Evolutionary conservation across 2,329 filamentous ascomycete species (phyloP).

Genomic region (Xylariales sp.): DNA sequence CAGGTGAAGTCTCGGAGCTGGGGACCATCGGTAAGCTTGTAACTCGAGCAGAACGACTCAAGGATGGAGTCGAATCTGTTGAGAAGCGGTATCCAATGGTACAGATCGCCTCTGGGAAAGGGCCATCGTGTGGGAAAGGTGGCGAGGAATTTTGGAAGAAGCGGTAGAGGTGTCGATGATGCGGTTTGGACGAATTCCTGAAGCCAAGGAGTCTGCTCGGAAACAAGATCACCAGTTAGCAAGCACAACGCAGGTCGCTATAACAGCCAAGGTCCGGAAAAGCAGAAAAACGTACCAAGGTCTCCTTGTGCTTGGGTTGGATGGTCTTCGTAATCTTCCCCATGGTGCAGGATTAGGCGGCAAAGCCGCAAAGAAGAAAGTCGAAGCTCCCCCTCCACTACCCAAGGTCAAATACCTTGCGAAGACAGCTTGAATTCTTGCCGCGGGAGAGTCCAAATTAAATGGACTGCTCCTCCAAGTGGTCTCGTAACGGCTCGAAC

Average conservation of each 20-base stretch:
- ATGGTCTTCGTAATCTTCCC: slow-evolving; percentile 65
- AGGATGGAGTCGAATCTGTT: slow-evolving; percentile 91
- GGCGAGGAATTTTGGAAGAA: slow-evolving; percentile 71
- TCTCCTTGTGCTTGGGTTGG: slow-evolving; percentile 64
- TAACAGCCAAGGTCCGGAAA: slow-evolving; percentile 4
- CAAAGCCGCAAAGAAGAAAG: slow-evolving; percentile 46
- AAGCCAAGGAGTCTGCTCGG: slow-evolving; percentile 75
- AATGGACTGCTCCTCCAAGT: slow-evolving; percentile 22
- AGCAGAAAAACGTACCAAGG: slow-evolving; percentile 47
- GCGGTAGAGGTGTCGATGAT: slow-evolving; percentile 64
- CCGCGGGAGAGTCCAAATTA: slow-evolving; percentile 22
- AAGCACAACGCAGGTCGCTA: slow-evolving; percentile 1
- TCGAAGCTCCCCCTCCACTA: slow-evolving; percentile 54
- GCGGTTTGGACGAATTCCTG: slow-evolving; percentile 73
- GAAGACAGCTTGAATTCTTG: slow-evolving; percentile 33
- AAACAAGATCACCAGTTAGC: not conserved
- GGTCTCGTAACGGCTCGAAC: too few species aligned
- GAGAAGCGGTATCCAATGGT: slow-evolving; percentile 94
- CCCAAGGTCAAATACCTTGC: slow-evolving; percentile 31
- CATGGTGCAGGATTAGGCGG: slow-evolving; percentile 57
- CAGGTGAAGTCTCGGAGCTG: slow-evolving; percentile 73
- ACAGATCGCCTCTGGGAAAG: slow-evolving; percentile 90
- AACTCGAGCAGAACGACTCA: slow-evolving; percentile 74
- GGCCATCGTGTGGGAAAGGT: slow-evolving; percentile 89
- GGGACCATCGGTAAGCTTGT: slow-evolving; percentile 74